Conservation (phyloP, 768 basidiomycete species). For the Lactarius pseudohatsudake region DNA sequence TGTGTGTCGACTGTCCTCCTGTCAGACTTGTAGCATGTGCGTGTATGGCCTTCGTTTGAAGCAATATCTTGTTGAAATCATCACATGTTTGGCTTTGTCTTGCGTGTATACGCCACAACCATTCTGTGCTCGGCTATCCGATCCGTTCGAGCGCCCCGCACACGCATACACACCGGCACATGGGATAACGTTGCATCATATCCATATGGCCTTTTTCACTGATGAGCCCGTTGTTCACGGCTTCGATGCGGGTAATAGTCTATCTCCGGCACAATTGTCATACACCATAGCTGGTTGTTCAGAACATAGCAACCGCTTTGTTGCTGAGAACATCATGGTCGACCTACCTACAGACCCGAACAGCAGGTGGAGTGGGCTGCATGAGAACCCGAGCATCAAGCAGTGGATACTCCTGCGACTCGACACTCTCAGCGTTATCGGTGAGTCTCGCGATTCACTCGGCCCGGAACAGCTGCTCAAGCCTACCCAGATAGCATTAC, state of each 20-base stretch:
- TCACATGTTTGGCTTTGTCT: not conserved
- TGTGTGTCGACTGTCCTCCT: constrained; percentile 27
- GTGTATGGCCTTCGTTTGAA: constrained; percentile 41
- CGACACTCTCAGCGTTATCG: constrained; percentile 59
- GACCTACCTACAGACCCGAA: constrained; percentile 62
- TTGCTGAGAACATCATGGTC: constrained; percentile 64
- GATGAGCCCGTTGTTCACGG: not conserved
- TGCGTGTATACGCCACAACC: not conserved
- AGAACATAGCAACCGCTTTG: constrained; percentile 71
- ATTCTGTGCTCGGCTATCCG: not conserved
- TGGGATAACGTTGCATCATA: not conserved
- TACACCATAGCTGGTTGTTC: constrained; percentile 53
- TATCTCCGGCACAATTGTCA: constrained; percentile 17
- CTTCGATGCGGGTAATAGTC: not conserved
- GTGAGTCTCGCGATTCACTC: constrained; percentile 45
- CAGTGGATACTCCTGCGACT: constrained; percentile 75
- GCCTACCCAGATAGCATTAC: constrained; percentile 54
- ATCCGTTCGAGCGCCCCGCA: not conserved
- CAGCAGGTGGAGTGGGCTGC: constrained; percentile 76
- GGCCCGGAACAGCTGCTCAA: not conserved
- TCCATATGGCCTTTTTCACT: constrained; percentile 1
- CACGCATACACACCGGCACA: not conserved
- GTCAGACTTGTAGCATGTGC: constrained; percentile 44
- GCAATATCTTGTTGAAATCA: constrained; percentile 32
- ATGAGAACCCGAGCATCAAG: constrained; percentile 51